A percentile compares a stretch with the other conserved stretches of the same genome.
Conservation (phyloP, 2,329 filamentous ascomycete species). For the Ophiostoma himal-ulmi region DNA sequence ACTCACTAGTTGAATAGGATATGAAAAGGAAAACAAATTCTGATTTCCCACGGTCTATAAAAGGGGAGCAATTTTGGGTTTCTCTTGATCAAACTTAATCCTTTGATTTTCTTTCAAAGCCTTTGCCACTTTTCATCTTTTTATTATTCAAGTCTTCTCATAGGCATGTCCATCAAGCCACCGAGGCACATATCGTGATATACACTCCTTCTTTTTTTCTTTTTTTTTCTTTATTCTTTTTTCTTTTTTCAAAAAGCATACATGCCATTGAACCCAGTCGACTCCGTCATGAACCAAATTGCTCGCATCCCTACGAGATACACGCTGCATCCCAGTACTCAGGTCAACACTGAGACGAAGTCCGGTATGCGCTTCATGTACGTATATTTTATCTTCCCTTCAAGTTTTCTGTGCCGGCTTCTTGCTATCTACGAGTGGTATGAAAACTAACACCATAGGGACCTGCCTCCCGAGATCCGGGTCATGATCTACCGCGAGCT, state of each 20-base stretch:
- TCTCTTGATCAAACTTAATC: background rate
- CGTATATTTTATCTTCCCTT: background rate
- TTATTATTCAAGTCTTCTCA: background rate
- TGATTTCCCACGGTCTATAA: background rate
- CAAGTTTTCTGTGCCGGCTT: background rate
- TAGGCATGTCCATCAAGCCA: background rate
- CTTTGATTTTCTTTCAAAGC: background rate
- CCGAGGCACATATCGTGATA: background rate
- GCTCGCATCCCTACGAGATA: background rate
- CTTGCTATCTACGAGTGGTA: background rate
- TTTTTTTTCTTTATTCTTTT: too few species aligned
- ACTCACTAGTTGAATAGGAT: background rate
- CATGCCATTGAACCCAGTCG: background rate
- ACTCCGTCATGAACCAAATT: background rate
- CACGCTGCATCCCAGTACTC: too few species aligned
- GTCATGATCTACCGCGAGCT: conserved; percentile 34
- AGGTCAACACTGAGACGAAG: background rate
- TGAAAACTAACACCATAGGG: conserved; percentile 33
- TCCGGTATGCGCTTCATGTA: background rate
- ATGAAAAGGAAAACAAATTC: background rate
- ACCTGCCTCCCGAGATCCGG: conserved; percentile 42
- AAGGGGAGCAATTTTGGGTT: background rate
- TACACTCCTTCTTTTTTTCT: too few species aligned
- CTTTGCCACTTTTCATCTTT: background rate
- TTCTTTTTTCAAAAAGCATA: background rate